Evolutionary conservation across 257 asterid species (phyloP).

Genomic region (Catharanthus roseus): DNA sequence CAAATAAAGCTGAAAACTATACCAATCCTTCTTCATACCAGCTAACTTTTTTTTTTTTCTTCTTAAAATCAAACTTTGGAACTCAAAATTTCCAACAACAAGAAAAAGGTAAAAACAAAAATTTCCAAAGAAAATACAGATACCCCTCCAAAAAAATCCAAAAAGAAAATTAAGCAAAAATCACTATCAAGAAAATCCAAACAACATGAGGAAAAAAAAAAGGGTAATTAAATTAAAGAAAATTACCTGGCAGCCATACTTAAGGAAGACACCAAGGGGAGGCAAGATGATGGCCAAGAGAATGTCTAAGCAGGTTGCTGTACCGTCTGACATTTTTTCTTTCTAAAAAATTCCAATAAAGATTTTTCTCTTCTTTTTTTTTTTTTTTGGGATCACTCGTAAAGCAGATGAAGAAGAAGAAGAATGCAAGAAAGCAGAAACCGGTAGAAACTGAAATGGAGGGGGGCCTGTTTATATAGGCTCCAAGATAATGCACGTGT

Average conservation of each 20-base stretch:
- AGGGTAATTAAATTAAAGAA: too few relatives aligned
- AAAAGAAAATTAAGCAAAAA: too few relatives aligned
- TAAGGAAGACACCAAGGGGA: slow-evolving; percentile 86
- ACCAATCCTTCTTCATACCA: too few relatives aligned
- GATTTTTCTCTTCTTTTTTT: background rate
- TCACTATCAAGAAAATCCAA: too few relatives aligned
- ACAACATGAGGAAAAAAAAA: background rate
- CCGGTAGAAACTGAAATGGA: background rate
- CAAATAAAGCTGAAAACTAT: too few relatives aligned
- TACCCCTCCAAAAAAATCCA: too few relatives aligned
- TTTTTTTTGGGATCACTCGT: background rate
- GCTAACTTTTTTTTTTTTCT: too few relatives aligned
- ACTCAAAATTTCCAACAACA: too few relatives aligned
- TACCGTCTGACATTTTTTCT: slow-evolving; percentile 33
- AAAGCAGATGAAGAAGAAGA: background rate
- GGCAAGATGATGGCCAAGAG: slow-evolving; percentile 72
- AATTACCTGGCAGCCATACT: slow-evolving; percentile 76
- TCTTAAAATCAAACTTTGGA: too few relatives aligned
- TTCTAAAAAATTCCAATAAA: background rate
- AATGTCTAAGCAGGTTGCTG: slow-evolving; percentile 59
- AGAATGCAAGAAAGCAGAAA: background rate
- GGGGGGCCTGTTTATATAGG: background rate
- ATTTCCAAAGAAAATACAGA: too few relatives aligned
- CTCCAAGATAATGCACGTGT: background rate
- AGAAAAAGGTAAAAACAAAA: too few relatives aligned